A percentile compares a stretch with the other conserved stretches of the same genome.
phyloP scores from a whole-genome alignment of 768 basidiomycete species.

The Mycena filopes region DNA sequence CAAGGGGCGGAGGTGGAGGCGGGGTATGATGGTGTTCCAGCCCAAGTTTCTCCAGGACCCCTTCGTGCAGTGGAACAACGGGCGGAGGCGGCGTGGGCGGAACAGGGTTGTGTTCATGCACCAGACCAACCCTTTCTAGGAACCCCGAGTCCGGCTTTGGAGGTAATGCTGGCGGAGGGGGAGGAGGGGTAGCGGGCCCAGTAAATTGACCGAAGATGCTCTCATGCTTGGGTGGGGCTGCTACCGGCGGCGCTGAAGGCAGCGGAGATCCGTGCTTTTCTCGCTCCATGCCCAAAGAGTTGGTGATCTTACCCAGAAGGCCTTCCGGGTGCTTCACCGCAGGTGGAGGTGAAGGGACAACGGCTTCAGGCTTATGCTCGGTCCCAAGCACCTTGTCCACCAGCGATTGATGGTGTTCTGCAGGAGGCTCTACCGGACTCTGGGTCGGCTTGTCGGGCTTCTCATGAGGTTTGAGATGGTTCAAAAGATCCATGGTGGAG shows the following conservation, averaged over 20 bases:
- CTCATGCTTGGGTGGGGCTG: conserved; percentile 1
- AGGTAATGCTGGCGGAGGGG: background rate
- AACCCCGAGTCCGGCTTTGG: conserved; percentile 11
- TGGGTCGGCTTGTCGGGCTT: background rate
- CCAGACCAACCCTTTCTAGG: conserved; percentile 6
- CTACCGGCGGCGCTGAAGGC: background rate
- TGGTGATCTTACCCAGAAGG: background rate
- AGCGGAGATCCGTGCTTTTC: background rate
- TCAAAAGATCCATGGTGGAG: conserved; percentile 17
- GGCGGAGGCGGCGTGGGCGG: conserved; percentile 13
- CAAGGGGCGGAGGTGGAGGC: background rate
- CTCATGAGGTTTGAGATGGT: background rate
- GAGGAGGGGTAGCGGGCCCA: background rate
- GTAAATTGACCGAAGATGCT: conserved; percentile 5
- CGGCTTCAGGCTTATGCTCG: background rate
- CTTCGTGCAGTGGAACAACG: background rate
- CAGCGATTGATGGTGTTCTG: conserved; percentile 14
- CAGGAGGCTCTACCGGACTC: background rate
- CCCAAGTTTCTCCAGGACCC: conserved; percentile 9
- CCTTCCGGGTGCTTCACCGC: conserved; percentile 13
- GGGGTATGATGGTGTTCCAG: background rate
- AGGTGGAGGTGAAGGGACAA: background rate
- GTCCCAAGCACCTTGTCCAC: conserved; percentile 18
- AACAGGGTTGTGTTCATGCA: background rate
- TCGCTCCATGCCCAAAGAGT: background rate